Base-by-base conservation (phyloP, 148 eudicot genomes). In the Polygonum aviculare region DNA sequence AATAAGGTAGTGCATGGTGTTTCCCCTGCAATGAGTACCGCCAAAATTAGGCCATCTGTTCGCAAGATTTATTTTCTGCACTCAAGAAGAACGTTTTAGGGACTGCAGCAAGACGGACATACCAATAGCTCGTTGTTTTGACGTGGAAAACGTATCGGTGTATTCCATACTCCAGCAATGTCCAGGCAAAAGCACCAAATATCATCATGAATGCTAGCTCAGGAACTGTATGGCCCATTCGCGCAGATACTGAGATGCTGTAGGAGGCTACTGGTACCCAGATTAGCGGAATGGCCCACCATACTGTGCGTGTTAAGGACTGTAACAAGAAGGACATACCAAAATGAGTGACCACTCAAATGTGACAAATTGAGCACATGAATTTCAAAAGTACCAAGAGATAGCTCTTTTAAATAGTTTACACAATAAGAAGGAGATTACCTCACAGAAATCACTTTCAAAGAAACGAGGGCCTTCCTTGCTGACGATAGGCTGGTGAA, bases 381-480 rank as follows among this genome's bases (percentile, higher is more conserved):
- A 19, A 59, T n/a, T 19, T 2, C 6, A 3, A 21, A 59, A 22
- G 12, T 22, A 60, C 38, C 69, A 11, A 60, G 33, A 60, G 3
- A 26, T 60, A 60, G 14, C 69, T 60, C n/a, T 67, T 2, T 67
- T 12, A 38, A 6, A 36, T 8, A 44, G 3, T 67, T 67, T 44
- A 67, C 19, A 16, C 1, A 21, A 35, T 15, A 35, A 4, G 11
- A 72, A 12, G 41, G 47, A 7, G n/a, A 18, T 33, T 89, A 89
- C 93, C 90, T 89, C 93, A 87, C 83, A 80, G 55, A 85, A 81
- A 69, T 86, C 89, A 80, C 82, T 89, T 75, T 41, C 86, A 39
- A 89, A 89, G 72, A 89, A 89, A 47, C 93, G 89, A 72, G 93
- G 93, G 69, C 89, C 88, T 82, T 84, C 89, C 80, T 83, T 85